Conservation (phyloP, 2,329 filamentous ascomycete species). For the Celoporthe dispersa region DNA sequence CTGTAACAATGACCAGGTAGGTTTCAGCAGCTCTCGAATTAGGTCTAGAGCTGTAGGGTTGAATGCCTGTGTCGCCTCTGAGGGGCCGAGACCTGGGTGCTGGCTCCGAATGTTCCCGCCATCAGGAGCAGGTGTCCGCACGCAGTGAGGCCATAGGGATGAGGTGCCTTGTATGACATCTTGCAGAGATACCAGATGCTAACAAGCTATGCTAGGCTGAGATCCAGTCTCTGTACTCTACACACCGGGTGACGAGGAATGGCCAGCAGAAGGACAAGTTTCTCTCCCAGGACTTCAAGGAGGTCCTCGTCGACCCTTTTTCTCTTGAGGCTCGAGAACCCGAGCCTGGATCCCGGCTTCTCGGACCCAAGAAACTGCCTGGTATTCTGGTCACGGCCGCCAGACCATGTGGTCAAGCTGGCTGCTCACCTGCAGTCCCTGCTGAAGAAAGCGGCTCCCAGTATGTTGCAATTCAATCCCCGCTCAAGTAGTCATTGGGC, state of each 20-base stretch:
- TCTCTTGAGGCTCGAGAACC: conserved; percentile 70
- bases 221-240: conserved; percentile 74
- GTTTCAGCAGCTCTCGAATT: conserved; percentile 34
- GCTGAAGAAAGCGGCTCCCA: conserved; percentile 67
- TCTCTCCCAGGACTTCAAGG: conserved; percentile 67
- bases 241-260: conserved; percentile 77
- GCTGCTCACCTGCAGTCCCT: conserved; percentile 70
- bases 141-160: neutral
- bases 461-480: conserved; percentile 53
- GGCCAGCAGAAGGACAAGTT: conserved; percentile 76
- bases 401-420: conserved; percentile 69
- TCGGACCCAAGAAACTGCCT: conserved; percentile 79
- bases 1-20: conserved; percentile 70
- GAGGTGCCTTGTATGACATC: neutral
- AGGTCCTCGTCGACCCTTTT: conserved; percentile 78
- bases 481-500: neutral
- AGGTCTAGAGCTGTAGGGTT: too few species aligned
- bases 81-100: neutral
- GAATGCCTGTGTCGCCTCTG: neutral
- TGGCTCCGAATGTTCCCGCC: neutral
- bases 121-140: neutral
- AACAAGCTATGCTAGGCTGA: conserved; percentile 51
- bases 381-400: conserved; percentile 86
- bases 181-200: neutral
- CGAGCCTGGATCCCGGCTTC: conserved; percentile 68